These are phyloP conservation scores for Scopulariopsis brevicaulis DNA, from an alignment of 2,329 filamentous ascomycete species.

Conservation along the genomic window DNA sequence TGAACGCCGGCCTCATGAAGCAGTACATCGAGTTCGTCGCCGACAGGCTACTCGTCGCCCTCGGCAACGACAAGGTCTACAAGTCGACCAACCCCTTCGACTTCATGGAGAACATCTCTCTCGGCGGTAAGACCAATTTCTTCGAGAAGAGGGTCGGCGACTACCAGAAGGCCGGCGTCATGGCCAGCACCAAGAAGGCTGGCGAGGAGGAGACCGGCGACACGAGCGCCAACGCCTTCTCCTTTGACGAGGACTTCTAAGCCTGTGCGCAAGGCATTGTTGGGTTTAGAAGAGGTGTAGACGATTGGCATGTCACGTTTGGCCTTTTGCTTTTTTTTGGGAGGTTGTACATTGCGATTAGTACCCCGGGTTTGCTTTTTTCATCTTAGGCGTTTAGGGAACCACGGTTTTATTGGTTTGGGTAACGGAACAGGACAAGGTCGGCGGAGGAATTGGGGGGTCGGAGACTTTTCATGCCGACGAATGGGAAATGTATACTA, in stretches of 20 bases:
- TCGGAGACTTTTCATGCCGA: not conserved
- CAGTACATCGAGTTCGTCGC: conserved; percentile 99
- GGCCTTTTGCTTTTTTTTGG: not conserved
- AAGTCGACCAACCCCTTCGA: conserved; percentile 93
- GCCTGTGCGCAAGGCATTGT: conserved; percentile 15
- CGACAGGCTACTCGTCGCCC: conserved; percentile 82
- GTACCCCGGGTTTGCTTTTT: not conserved
- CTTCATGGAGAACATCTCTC: conserved; percentile 99
- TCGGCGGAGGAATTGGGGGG: not conserved
- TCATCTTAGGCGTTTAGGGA: not conserved
- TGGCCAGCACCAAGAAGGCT: conserved; percentile 82
- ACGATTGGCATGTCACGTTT: not conserved
- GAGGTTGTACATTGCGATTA: not conserved
- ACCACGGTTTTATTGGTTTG: not conserved
- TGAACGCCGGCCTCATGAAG: conserved; percentile 97
- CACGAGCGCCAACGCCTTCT: conserved; percentile 49
- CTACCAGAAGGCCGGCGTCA: conserved; percentile 99
- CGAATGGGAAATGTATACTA: not conserved
- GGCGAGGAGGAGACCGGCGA: conserved; percentile 29
- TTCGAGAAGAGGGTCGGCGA: conserved; percentile 99
- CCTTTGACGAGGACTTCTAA: conserved; percentile 96
- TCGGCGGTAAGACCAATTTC: conserved; percentile 99
- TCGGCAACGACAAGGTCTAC: conserved; percentile 93
- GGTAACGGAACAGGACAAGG: not conserved
- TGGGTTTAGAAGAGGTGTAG: not conserved